Conservation (phyloP, 139 green algal species). For the Edaphochlamys debaryana region DNA sequence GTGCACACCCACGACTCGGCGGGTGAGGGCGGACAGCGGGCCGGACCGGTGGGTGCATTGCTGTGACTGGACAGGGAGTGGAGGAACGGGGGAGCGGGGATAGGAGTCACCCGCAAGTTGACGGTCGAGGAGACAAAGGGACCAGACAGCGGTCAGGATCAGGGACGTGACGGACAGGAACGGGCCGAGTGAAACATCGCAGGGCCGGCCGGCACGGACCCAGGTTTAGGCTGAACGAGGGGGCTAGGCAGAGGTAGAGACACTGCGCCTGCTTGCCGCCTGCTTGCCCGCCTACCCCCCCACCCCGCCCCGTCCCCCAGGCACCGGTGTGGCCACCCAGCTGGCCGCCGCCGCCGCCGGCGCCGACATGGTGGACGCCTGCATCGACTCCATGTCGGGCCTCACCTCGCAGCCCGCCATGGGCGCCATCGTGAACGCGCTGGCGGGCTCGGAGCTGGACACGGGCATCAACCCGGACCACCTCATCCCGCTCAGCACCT, state of each 20-base stretch:
- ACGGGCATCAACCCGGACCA: constrained; percentile 79
- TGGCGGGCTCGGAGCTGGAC: constrained; percentile 82
- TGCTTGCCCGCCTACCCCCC: background rate
- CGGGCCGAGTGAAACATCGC: no score
- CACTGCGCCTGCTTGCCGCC: no score
- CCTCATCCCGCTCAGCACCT: constrained; percentile 75
- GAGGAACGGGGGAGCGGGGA: constrained; percentile 31
- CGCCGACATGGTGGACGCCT: constrained; percentile 90
- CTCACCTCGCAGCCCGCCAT: constrained; percentile 85
- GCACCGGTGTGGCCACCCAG: constrained; percentile 42
- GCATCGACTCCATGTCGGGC: constrained; percentile 86
- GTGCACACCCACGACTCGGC: constrained; percentile 97
- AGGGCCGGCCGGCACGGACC: no score
- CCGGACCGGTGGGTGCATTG: constrained; percentile 9
- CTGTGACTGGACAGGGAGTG: no score
- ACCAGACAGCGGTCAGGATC: background rate
- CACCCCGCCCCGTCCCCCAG: background rate
- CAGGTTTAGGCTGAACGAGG: no score
- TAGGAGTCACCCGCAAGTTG: background rate
- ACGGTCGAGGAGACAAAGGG: background rate
- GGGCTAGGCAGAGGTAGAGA: constrained; percentile 12
- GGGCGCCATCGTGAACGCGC: constrained; percentile 84
- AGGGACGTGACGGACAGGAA: no score
- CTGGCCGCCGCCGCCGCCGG: constrained; percentile 71
- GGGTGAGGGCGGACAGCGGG: constrained; percentile 43